Base-by-base conservation (phyloP, 176 grass and related monocot species). In the Aegilops speltoides region DNA sequence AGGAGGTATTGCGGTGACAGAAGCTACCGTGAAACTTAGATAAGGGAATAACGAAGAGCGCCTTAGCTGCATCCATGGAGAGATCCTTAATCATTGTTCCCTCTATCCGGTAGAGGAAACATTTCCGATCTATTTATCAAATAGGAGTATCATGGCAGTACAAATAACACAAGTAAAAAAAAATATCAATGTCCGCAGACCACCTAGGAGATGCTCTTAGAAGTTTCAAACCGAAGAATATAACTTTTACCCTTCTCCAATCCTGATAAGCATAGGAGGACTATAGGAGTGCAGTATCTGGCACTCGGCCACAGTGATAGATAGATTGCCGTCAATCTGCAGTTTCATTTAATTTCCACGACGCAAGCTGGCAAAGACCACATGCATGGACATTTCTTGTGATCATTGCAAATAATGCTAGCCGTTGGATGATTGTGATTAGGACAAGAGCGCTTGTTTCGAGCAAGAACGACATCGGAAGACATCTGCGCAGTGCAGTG, bases 381-480 rank as follows among this genome's bases (percentile, higher is more conserved):
- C 89, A 87, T 75, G 85, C 89, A 87, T 46, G 85, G 41, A 62
- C 22, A 79, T 75, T 79, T 75, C 57, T 46, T 19, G 15, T 76
- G 56, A 87, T 87, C 84, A 87, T 90, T 74, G 80, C 80, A 87
- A 84, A 91, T 68, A 80, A 87, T 84, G 75, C 43, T 65, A 33
- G 43, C 56, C 45, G 32, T 46, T 87, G 2, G 31, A 90, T 84
- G 75, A 29, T 75, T 87, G 19, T 8, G 67, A 84, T 79, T 82
- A 78, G 38, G 59, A 90, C 34, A 68, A 68, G 59, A 83, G 26
- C 43, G 16, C 64, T 79, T 90, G 80, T 87, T 85, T 68, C 41
- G 64, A 79, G 73, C 66, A 79, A 83, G 75, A 73, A 79, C 74
- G 40, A 87, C 80, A 68, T 23, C 40, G 34, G 5, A 31, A 48